Conservation (phyloP, 257 asterid species). For the Scutellaria minor region DNA sequence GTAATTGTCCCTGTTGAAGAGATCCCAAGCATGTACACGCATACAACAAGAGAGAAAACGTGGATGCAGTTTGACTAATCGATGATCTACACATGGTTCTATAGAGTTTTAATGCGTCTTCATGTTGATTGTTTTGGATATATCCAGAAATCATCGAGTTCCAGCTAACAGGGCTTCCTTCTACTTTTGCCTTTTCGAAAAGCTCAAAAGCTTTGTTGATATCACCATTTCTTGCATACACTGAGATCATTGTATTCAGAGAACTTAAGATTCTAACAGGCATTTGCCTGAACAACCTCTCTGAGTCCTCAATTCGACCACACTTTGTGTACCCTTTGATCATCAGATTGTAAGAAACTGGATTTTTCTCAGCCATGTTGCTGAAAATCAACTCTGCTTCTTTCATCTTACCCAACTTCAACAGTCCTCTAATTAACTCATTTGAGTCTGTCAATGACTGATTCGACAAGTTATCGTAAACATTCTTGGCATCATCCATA, state of each 20-base stretch:
- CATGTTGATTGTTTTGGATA: constrained; percentile 53
- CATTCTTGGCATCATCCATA: constrained; percentile 59
- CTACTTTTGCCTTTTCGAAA: constrained; percentile 60
- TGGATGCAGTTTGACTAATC: constrained; percentile 63
- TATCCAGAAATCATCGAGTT: constrained; percentile 88
- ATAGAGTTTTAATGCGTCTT: constrained; percentile 62
- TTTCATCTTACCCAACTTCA: constrained; percentile 48
- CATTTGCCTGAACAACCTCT: constrained; percentile 54
- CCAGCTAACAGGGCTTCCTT: constrained; percentile 72
- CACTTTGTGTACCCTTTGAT: constrained; percentile 69
- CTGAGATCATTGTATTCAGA: constrained; percentile 73
- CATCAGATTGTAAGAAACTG: constrained; percentile 66
- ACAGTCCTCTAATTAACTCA: constrained; percentile 58
- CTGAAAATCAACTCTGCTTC: constrained; percentile 65
- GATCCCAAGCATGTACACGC: constrained; percentile 76
- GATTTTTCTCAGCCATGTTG: constrained; percentile 49
- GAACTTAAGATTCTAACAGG: constrained; percentile 53
- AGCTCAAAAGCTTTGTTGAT: constrained; percentile 62
- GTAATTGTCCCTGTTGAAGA: constrained; percentile 64
- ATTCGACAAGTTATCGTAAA: constrained; percentile 39
- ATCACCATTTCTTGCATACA: constrained; percentile 56
- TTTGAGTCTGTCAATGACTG: constrained; percentile 49
- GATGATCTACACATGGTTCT: constrained; percentile 59
- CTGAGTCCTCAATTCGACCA: constrained; percentile 59
- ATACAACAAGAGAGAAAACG: constrained; percentile 64